Base-by-base conservation (phyloP, 2,329 filamentous ascomycete genomes). In the Fusarium nelsonii region DNA sequence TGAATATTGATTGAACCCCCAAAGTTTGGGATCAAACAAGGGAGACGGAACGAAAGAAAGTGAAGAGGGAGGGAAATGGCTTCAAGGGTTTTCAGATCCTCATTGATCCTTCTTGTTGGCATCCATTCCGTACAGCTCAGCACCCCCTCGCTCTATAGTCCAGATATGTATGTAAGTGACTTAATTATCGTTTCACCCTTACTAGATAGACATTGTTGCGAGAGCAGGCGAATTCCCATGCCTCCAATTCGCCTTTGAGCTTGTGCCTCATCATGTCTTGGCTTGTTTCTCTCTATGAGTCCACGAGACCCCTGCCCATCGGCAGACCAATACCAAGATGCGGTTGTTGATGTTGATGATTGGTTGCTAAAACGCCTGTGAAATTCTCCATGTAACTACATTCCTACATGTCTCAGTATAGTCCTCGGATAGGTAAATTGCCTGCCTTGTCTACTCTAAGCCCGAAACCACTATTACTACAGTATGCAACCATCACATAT, bases 321-420 rank as follows among this genome's bases (percentile, higher is more conserved):
- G 45, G 16, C 23, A 53, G 34, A 33, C 66, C 57, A 67, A 67
- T 69, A 43, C 44, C 57, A 15, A 39, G 40, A 43, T 20, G 8
- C 23, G 15, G 37, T 20, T 30, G 28, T 39, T 44, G 57, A 50
- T 49, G 30, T 39, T 50, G 34, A 28, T 40, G 46, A 28, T 46
- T 23, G 28, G 14, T 23, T 23, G 23, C 11, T 26, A 20, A 46
- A 32, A 28, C n/a, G 16, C 26, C 40, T 60, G 52, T 65, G 39
- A 36, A 33, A 39, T 43, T 30, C 30, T 52, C 45, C 45, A 65
- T 56, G 57, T 44, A 43, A 54, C 23, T 68, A 4, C 67, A 70
- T 70, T 70, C 67, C 67, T 60, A 45, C 9, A 40, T 70, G 65
- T 63, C 67, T 70, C 34, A 58, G 48, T 39, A 43, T 58, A 44